phyloP scores from a whole-genome alignment of 495 filamentous ascomycete species.

The Cenococcum geophilum region DNA sequence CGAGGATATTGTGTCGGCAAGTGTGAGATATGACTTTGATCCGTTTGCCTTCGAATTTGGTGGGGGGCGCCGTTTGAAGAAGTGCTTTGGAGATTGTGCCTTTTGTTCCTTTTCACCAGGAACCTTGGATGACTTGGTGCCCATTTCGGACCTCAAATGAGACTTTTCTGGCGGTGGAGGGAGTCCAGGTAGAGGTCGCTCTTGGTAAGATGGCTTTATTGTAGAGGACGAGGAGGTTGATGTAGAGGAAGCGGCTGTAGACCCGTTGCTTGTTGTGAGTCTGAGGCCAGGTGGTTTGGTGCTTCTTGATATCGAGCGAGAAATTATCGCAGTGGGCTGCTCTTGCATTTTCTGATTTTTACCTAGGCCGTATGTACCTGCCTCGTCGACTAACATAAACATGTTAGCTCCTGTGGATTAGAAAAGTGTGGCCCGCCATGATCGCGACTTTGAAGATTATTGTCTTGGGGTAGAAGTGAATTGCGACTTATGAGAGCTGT shows the following conservation, averaged over 20 bases:
- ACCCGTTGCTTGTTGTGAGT: constrained; percentile 28
- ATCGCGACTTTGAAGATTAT: no score
- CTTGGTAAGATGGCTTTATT: neutral
- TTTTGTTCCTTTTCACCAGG: constrained; percentile 4
- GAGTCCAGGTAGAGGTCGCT: constrained; percentile 15
- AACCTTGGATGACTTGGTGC: constrained; percentile 9
- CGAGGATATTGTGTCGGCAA: neutral
- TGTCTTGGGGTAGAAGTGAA: neutral
- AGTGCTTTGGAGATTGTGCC: constrained; percentile 4
- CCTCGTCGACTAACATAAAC: constrained; percentile 1
- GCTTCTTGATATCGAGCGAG: constrained; percentile 19
- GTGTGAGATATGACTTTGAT: neutral
- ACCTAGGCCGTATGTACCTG: neutral
- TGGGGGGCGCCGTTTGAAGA: constrained; percentile 3
- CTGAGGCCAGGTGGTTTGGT: constrained; percentile 27
- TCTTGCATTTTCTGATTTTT: constrained; percentile 10
- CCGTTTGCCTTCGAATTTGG: neutral
- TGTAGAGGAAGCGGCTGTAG: constrained; percentile 22
- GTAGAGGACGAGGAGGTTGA: constrained; percentile 9
- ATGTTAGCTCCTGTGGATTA: neutral
- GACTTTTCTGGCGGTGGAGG: constrained; percentile 29
- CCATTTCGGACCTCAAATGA: constrained; percentile 16
- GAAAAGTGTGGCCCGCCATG: neutral
- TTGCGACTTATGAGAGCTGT: neutral
- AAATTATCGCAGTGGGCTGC: constrained; percentile 19